Base-by-base conservation (phyloP, 768 basidiomycete genomes). In the Chalciporus pseudorubinellus region DNA sequence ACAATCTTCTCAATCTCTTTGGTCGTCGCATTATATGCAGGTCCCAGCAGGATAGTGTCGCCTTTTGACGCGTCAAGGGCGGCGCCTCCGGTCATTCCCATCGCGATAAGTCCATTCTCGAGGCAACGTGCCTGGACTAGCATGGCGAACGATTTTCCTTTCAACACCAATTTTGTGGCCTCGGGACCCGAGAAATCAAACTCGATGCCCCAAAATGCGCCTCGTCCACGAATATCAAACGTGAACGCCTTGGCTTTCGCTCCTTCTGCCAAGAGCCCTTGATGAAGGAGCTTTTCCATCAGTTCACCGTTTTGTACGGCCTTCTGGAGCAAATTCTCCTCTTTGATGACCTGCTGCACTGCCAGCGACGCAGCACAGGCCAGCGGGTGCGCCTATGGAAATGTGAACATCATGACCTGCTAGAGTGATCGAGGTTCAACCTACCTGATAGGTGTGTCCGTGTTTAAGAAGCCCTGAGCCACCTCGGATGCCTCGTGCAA, bases 181-280 rank as follows among this genome's bases (percentile, higher is more conserved):
- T 75, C 72, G 12, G 68, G 62, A 14, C 63, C 65, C 5, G 75
- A 74, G 55, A 88, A 83, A 58, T 92, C 88, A 55, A 91, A 92
- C 64, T 94, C 92, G 48, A 94, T 71, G 20, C 75, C 86, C 87
- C 87, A 92, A 72, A 93, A 91, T 24, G 83, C 78, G 29, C 92
- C 93, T 18, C 82, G 82, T 10, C 93, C 92, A 24, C 93, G 85
- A 52, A 92, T 81, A 64, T 92, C 90, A 61, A 85, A 89, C 4
- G 80, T 78, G 64, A 79, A 86, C 1, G 84, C 85, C 22, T 81
- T 79, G 31, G 85, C 79, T 39, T 73, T 61, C n/a, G 81, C 72
- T 58, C 78, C 80, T 8, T 81, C 79, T 0, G 77, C 73, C 46
- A 72, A 71, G 29, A 93, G 72, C 22, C 80, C 76, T 53, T 77